Evolutionary conservation across 1,284 basidiomycete genomes (phyloP), one percentile per base, ranked within the genome.

Genomic region (Coriolopsis trogii): DNA sequence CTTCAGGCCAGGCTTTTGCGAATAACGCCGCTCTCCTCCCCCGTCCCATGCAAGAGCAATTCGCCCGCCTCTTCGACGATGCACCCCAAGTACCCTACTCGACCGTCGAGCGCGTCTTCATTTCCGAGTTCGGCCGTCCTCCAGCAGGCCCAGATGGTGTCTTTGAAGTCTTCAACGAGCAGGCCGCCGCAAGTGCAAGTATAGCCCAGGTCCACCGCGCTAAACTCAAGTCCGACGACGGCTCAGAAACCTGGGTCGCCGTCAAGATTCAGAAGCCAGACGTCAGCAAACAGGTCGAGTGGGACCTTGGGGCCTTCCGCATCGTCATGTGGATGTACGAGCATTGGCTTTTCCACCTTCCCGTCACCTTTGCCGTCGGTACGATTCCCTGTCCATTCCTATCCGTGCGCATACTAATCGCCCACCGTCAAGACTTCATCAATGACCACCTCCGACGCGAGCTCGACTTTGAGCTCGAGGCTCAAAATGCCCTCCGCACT

Each of bases 241-340:
- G 68, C 10, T 55, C 57, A 8, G 68, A 64, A 1, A 46, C 56
- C 40, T 80, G 85, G 78, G 93, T 95, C 1, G 93, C 93, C 0
- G 93, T 96, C 57, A 95, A 95, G 71, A 76, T 94, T n/a, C 91
- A 95, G 72, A 95, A 94, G 62, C 93, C 91, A 0, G 89, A 85
- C 25, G 91, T 96, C 15, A 78, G 76, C 45, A 90, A 82, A 62
- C 93, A 96, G 72, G 86, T 91, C 70, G 84, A 90, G 54, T 92
- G 86, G 84, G 91, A 94, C 67, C 70, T 94, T 23, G 81, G 73
- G 21, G 82, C 79, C 3, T 88, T 82, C 63, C 71, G 80, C 12
- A 59, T 73, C 3, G 85, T 87, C 1, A 87, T 89, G 84, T 89
- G 85, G 85, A 73, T 85, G 62, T 87, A 87, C 60, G 86, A 89